Percentiles rank a stretch among this genome's conserved stretches.
Evolutionary conservation across 345 rosid species (phyloP).

Genomic region (Brassica cretica): DNA sequence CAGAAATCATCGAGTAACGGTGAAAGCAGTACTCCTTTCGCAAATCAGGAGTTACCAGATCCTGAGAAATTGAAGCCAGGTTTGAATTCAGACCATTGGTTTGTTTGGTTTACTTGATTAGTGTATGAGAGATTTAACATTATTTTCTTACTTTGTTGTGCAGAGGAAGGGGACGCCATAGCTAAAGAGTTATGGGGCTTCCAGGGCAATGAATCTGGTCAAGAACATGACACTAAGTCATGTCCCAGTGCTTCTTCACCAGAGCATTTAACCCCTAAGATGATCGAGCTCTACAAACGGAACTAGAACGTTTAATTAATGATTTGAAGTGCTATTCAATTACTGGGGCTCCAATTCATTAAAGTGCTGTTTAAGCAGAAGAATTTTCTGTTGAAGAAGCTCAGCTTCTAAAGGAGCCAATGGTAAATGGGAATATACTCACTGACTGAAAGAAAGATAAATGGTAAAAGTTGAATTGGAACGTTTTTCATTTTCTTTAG

Average conservation of each 20-base stretch:
- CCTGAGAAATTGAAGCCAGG: constrained; percentile 42
- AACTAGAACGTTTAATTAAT: constrained; percentile 1
- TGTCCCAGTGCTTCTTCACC: constrained; percentile 32
- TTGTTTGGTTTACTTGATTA: not conserved
- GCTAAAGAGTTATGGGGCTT: constrained; percentile 37
- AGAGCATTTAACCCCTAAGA: constrained; percentile 25
- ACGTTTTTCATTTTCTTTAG: constrained; percentile 9
- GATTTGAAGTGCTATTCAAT: not conserved
- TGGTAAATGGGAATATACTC: not conserved
- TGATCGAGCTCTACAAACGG: constrained; percentile 34
- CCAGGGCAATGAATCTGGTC: constrained; percentile 25
- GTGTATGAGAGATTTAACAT: not conserved
- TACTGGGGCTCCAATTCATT: not conserved
- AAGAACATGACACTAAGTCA: constrained; percentile 21
- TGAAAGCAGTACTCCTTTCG: constrained; percentile 21
- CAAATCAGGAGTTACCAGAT: constrained; percentile 32
- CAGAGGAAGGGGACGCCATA: constrained; percentile 34
- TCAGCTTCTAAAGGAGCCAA: constrained; percentile 26
- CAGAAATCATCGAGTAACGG: constrained; percentile 28
- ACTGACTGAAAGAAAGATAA: not conserved
- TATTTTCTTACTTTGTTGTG: not conserved
- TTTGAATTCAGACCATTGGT: constrained; percentile 4
- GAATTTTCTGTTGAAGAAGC: constrained; percentile 16
- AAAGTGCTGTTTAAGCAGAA: constrained; percentile 12
- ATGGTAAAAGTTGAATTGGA: not conserved